Evolutionary conservation across 768 basidiomycete genomes (phyloP), one percentile per base, ranked within the genome.

Genomic region (Cubamyces sp.): DNA sequence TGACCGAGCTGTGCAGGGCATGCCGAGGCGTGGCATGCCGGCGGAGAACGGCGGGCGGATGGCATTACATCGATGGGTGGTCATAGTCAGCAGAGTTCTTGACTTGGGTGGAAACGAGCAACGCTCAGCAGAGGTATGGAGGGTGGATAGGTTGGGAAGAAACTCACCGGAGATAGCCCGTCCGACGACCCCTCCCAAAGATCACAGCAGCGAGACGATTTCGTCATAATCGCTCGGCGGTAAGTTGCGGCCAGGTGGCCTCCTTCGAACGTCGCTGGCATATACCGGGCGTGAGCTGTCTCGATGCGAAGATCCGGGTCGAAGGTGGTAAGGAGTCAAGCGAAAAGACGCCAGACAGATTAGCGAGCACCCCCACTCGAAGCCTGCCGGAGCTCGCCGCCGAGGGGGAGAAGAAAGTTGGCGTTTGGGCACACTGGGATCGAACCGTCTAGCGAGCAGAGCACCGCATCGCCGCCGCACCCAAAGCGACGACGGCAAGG

Each of bases 111-210:
- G 49, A 30, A 18, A 34, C 16, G 41, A 45, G 41, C n/a, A 23
- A 28, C 26, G 49, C 18, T 59, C 57, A 51, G 48, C 57, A 51
- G 41, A 26, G 26, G 28, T 14, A 47, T 11, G 23, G 50, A 51
- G 19, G 25, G 57, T 19, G 25, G 43, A 40, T 12, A 43, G 41
- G 26, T 34, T 9, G 39, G 49, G 23, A n/a, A 41, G 26, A 21
- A 34, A 37, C 57, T 59, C 41, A 52, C 57, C 57, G 57, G 57
- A 52, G 49, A 59, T 59, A 51, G 57, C 40, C 57, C 39, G 49
- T 28, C 37, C 37, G 21, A 16, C 25, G 14, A 42, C 40, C 48
- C 21, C 47, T 59, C 49, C 49, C 25, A 59, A 41, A 51, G 23
- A 41, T 59, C 49, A 19, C 41, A 42, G 28, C 49, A 26, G 41